A percentile compares a stretch with the other conserved stretches of the same genome.
Evolutionary conservation across 257 asterid species (phyloP).

Genomic region (Schizonepeta tenuifolia): DNA sequence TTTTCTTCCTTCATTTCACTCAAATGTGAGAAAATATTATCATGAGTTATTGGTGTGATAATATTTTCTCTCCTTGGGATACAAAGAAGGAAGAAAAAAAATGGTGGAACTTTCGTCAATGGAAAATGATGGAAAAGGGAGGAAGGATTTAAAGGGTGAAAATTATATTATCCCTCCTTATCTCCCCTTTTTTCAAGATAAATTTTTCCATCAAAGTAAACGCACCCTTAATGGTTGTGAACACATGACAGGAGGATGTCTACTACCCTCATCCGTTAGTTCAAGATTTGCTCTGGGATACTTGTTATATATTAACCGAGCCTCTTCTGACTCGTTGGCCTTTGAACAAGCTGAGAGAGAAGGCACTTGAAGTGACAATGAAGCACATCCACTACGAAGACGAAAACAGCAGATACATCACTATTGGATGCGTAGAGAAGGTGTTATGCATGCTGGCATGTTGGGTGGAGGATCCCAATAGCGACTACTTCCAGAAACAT

Average conservation of each 20-base stretch:
- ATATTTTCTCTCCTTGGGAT: no score
- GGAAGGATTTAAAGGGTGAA: no score
- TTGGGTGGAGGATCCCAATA: constrained; percentile 80
- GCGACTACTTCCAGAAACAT: constrained; percentile 78
- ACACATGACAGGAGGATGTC: constrained; percentile 83
- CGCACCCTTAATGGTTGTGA: no score
- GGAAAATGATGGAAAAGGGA: no score
- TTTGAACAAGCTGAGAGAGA: constrained; percentile 60
- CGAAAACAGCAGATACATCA: constrained; percentile 71
- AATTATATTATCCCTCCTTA: no score
- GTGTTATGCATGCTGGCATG: constrained; percentile 77
- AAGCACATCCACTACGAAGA: constrained; percentile 78
- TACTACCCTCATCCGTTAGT: constrained; percentile 74
- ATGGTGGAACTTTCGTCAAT: no score
- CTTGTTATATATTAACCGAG: constrained; percentile 58
- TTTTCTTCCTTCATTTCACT: no score
- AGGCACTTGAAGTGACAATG: constrained; percentile 68
- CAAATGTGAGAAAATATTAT: no score
- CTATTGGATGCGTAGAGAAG: constrained; percentile 77
- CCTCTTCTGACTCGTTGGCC: constrained; percentile 81
- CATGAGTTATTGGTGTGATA: no score
- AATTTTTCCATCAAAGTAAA: no score
- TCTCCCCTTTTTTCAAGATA: no score
- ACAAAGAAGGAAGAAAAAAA: no score
- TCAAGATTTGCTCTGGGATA: constrained; percentile 77